Percentiles rank a stretch among this genome's conserved stretches.
These are phyloP conservation scores for Eucalyptus shirleyi DNA, from an alignment of 345 rosid species.

Conservation along the genomic window DNA sequence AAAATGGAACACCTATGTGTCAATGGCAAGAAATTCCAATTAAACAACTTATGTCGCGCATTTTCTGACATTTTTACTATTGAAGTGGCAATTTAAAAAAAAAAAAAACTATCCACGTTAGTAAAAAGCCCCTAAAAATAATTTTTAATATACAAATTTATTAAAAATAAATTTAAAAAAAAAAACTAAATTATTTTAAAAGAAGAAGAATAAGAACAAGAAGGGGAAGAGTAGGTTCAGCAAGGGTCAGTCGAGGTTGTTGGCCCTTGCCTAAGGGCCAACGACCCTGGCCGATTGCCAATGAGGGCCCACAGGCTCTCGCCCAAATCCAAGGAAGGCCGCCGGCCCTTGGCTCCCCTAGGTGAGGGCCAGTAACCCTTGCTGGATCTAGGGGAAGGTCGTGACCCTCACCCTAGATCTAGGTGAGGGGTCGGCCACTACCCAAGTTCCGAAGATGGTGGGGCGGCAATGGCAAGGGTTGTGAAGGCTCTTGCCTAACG, in stretches of 20 bases:
- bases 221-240: fast-evolving
- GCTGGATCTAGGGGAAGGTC: fast-evolving
- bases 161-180: no score
- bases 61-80: no score
- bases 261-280: neutral
- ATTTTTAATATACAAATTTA: no score
- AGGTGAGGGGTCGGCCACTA: fast-evolving
- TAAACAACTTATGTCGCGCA: no score
- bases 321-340: neutral
- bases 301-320: neutral
- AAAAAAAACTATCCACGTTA: fast-evolving
- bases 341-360: fast-evolving
- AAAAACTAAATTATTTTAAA: no score
- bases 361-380: fast-evolving
- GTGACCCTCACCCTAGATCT: no score
- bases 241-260: fast-evolving
- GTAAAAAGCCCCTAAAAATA: no score
- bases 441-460: no score
- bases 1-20: no score
- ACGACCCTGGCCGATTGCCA: fast-evolving
- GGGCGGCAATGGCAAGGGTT: fast-evolving
- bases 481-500: fast-evolving
- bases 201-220: no score
- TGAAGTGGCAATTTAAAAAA: no score
- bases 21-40: no score